phyloP scores from a whole-genome alignment of 495 filamentous ascomycete genomes.

The Pyronema domesticum region DNA sequence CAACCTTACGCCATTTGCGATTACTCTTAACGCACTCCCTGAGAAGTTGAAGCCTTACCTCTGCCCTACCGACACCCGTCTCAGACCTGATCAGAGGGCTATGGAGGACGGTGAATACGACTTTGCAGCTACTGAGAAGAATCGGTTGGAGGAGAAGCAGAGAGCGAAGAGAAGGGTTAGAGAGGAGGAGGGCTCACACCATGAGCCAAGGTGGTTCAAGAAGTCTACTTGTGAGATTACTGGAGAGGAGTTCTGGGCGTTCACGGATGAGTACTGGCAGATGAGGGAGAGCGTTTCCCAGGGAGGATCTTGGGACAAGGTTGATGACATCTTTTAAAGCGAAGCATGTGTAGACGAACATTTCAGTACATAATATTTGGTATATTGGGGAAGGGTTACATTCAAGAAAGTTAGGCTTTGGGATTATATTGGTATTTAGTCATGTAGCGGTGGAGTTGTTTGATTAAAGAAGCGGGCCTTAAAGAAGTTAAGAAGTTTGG shows the following conservation, averaged over 20 bases:
- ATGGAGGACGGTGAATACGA: constrained; percentile 98
- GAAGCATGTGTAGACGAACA: too few relatives aligned
- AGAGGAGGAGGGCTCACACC: constrained; percentile 62
- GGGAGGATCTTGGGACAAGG: constrained; percentile 28
- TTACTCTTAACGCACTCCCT: constrained; percentile 79
- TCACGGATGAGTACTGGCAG: constrained; percentile 75
- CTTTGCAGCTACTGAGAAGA: constrained; percentile 82
- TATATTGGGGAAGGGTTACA: too few relatives aligned
- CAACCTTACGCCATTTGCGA: constrained; percentile 89
- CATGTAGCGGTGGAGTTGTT: too few relatives aligned
- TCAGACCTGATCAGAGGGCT: constrained; percentile 87
- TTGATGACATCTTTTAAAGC: constrained; percentile 49
- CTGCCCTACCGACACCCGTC: constrained; percentile 78
- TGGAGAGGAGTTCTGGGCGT: constrained; percentile 79
- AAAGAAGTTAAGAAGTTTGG: too few relatives aligned
- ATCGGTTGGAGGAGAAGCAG: constrained; percentile 87
- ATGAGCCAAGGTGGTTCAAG: constrained; percentile 68
- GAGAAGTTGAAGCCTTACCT: constrained; percentile 53
- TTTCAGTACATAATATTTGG: too few relatives aligned
- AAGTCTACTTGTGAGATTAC: constrained; percentile 56
- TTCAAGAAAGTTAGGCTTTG: too few relatives aligned
- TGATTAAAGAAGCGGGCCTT: too few relatives aligned
- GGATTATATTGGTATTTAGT: too few relatives aligned
- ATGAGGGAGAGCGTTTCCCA: constrained; percentile 39
- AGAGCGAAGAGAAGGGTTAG: constrained; percentile 53